Base-by-base conservation (phyloP, 2,329 filamentous ascomycete species). In the Colletotrichum costaricense region DNA sequence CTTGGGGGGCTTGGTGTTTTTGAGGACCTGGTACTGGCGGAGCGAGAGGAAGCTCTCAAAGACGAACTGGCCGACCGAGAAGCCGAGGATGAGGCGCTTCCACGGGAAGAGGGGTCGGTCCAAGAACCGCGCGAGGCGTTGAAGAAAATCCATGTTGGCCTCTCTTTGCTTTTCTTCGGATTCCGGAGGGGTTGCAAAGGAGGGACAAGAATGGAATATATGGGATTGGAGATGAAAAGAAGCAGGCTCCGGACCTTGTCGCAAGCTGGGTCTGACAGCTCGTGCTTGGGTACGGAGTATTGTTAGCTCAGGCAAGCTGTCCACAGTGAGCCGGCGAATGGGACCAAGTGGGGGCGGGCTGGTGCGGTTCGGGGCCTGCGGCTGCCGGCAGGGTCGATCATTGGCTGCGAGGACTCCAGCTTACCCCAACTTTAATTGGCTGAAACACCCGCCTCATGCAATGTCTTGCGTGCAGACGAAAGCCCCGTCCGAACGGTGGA, bases 41-140 rank as follows among this genome's bases (percentile, higher is more conserved):
- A 94, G 87, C 30, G 95, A 95, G 66, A 99, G 91, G 85, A 96
- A 94, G 57, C 94, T 92, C 83, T 99, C 97, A 80, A 99, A 92
- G 67, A 95, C 85, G 83, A 94, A 98, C 82, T 99, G 95, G 74
- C 93, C 95, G 78, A 98, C 83, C 35, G 95, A 97, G 86, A 99
- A 99, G 79, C 95, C 94, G 78, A 98, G 90, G 79, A 99, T 95
- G 79, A 99, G 91, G 82, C 92, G 93, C 91, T 98, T 99, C 97
- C 97, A 99, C 68, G 97, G 96, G 86, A 98, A 98, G 80, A 94
- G 88, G 72, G 96, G 95, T 80, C 94, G 92, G 87, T 99, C 97
- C 79, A 98, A 93, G 84, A 93, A 92, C 83, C 91, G 91, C 81
- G 95, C 94, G 78, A 98, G 92, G 87, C 90, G 89, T 90, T 93